Conservation (phyloP, 805 yeast genomes). For the Candida golubevii region DNA sequence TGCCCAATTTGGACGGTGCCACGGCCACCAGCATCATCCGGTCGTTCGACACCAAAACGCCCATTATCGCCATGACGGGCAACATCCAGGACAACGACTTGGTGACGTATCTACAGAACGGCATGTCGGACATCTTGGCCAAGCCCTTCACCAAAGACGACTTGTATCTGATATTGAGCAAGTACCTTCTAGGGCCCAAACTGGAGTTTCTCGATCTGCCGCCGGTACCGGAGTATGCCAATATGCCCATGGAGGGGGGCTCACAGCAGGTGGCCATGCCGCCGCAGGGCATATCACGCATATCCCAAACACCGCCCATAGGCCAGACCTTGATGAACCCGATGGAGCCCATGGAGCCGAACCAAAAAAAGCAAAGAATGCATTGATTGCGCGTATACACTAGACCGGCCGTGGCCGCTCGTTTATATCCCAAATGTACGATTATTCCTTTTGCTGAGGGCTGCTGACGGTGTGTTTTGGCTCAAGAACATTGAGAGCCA, state of each 20-base stretch:
- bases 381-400: neutral
- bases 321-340: constrained; percentile 12
- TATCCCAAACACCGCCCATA: constrained; percentile 9
- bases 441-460: neutral
- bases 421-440: neutral
- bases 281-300: constrained; percentile 7
- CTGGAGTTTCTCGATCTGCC: constrained; percentile 14
- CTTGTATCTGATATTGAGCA: constrained; percentile 69
- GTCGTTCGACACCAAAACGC: constrained; percentile 77
- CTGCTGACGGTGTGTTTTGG: neutral
- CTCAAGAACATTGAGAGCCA: constrained; percentile 12
- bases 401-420: no score
- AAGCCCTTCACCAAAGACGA: constrained; percentile 92
- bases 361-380: constrained; percentile 13
- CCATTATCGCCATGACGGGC: constrained; percentile 93
- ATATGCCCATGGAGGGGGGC: constrained; percentile 10
- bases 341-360: constrained; percentile 13
- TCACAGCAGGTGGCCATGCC: constrained; percentile 6
- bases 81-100: constrained; percentile 80
- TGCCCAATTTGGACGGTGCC: constrained; percentile 87
- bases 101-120: constrained; percentile 75
- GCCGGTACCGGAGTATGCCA: constrained; percentile 11
- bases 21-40: constrained; percentile 88
- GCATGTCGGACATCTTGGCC: constrained; percentile 89
- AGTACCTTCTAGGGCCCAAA: constrained; percentile 49